Evolutionary conservation across 2,329 filamentous ascomycete species (phyloP), one percentile per base, ranked within the genome.

Genomic region (Penicillium aurantiogriseum): DNA sequence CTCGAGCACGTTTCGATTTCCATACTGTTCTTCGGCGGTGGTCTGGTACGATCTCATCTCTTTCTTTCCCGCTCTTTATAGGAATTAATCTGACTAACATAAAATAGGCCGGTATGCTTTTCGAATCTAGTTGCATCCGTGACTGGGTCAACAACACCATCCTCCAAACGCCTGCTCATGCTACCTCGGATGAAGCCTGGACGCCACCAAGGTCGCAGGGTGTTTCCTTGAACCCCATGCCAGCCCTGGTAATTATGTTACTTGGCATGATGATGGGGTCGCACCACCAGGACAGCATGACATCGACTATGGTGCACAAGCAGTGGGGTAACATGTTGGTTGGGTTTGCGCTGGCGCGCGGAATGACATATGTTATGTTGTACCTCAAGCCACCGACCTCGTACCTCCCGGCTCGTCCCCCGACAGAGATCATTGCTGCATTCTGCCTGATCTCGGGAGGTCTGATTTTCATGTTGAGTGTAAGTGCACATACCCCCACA

Each of bases 211-310:
- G 80, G 54, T 84, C 85, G 9, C 92, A 95, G 72, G 77, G 80
- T 13, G 84, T 92, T 63, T 90, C 92, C 1, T 81, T 94, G 71
- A 97, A 97, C 73, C 93, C 92, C 0, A 85, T 97, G 65, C 94
- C 93, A 0, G 90, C 88, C 0, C 80, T 97, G 4, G 85, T 96
- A 48, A 93, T 97, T 64, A 80, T 97, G 57, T 80, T 97, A 0
- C 81, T 97, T 1, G 94, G 94, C 35, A 85, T 92, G 71, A 94
- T 96, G 90, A 97, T 97, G 93, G 89, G 89, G 69, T 91, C 90
- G 27, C 93, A 97, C 74, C 90, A 93, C 58, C 92, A 96, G 72
- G 74, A 80, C 29, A 90, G 86, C 58, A 91, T 91, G 88, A 83
- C 92, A 46, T 93, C 91, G 10, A 90, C 87, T 64, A 96, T 94